These are phyloP conservation scores for Ascoidea tarda DNA, from an alignment of 805 yeast genomes.

Conservation along the genomic window DNA sequence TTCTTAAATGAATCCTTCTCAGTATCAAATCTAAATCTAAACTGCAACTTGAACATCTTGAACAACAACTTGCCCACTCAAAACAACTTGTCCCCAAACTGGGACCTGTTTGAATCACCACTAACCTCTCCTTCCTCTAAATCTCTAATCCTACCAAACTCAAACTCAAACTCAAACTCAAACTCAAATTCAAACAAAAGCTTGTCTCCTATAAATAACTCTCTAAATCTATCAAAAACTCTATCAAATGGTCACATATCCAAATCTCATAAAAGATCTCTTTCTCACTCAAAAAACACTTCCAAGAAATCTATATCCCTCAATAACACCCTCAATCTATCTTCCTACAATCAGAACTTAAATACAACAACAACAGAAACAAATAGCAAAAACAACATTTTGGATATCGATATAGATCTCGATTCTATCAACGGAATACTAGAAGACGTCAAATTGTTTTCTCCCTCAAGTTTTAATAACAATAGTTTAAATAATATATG, in stretches of 20 bases:
- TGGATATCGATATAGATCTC: too few relatives aligned
- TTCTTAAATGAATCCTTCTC: not conserved
- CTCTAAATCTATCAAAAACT: not conserved
- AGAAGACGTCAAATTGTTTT: too few relatives aligned
- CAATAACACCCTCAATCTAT: too few relatives aligned
- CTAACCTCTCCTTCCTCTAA: not conserved
- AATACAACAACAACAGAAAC: too few relatives aligned
- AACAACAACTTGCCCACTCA: not conserved
- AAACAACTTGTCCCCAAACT: not conserved
- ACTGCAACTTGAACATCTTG: not conserved
- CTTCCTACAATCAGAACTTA: too few relatives aligned
- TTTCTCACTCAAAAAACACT: too few relatives aligned
- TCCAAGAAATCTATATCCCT: too few relatives aligned
- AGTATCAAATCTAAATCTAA: not conserved
- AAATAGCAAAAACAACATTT: too few relatives aligned
- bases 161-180: not conserved
- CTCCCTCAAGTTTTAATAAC: too few relatives aligned
- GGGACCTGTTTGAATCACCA: not conserved
- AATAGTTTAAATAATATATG: too few relatives aligned
- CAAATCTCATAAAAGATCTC: not conserved
- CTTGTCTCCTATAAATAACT: slow-evolving; percentile 2
- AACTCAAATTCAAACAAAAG: not conserved
- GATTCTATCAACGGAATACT: too few relatives aligned
- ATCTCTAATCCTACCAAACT: not conserved
- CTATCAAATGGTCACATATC: slow-evolving; percentile 7